These are phyloP conservation scores for Platismatia glauca DNA, from an alignment of 495 filamentous ascomycete species.

Conservation along the genomic window DNA sequence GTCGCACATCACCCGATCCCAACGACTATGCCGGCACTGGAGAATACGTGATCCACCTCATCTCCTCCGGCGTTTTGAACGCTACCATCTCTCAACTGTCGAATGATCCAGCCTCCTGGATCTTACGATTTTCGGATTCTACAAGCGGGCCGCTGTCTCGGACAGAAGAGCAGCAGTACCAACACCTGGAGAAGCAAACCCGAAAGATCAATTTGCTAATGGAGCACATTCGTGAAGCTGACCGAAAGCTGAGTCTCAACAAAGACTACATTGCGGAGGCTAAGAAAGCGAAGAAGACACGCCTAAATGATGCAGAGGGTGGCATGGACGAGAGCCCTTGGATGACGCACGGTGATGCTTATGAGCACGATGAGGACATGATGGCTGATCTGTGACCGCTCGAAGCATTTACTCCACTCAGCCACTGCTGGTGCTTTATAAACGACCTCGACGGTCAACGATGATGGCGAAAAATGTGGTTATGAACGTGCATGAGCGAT, in stretches of 20 bases:
- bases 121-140: constrained; percentile 31
- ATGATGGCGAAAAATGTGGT: neutral
- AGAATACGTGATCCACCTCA: constrained; percentile 42
- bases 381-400: constrained; percentile 45
- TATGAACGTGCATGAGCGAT: constrained; percentile 8
- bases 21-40: constrained; percentile 38
- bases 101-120: constrained; percentile 35
- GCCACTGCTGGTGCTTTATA: neutral
- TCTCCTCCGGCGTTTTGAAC: constrained; percentile 45
- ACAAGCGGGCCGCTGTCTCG: constrained; percentile 16
- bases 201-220: constrained; percentile 35
- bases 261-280: constrained; percentile 50
- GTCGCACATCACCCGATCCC: constrained; percentile 29
- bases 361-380: constrained; percentile 57
- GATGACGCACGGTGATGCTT: constrained; percentile 28
- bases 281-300: constrained; percentile 37
- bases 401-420: neutral
- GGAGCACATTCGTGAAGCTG: constrained; percentile 39
- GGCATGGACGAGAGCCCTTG: constrained; percentile 17
- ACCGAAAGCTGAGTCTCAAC: constrained; percentile 47
- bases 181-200: constrained; percentile 32
- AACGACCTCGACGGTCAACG: neutral
- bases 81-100: constrained; percentile 44
- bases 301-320: constrained; percentile 24
- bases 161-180: constrained; percentile 39